Evolutionary conservation across 441 rosid species (phyloP).

Genomic region (Adansonia gregorii): DNA sequence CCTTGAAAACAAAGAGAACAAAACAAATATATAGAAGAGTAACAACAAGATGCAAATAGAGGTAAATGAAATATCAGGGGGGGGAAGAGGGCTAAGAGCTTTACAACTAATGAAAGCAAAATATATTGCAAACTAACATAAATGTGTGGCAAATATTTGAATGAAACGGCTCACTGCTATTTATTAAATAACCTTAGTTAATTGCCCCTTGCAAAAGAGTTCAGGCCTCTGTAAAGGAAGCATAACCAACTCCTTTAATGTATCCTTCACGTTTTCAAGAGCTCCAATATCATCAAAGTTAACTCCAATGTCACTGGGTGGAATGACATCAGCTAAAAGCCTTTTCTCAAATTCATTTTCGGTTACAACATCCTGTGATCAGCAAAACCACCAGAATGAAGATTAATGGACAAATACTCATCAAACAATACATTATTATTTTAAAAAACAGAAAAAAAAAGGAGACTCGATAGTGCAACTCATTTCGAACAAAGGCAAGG

Average conservation of each 20-base stretch:
- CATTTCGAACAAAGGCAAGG: background rate
- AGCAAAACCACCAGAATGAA: slow-evolving; percentile 28
- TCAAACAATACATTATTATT: background rate
- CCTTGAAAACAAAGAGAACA: slow-evolving; percentile 9
- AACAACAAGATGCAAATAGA: background rate
- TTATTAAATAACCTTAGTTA: slow-evolving; percentile 64
- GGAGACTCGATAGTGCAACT: background rate
- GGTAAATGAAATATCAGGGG: background rate
- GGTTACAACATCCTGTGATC: slow-evolving; percentile 78
- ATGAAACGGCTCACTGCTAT: slow-evolving; percentile 18
- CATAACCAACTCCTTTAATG: slow-evolving; percentile 92
- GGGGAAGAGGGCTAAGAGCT: background rate
- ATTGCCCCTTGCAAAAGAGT: slow-evolving; percentile 88
- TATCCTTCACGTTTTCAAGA: slow-evolving; percentile 91
- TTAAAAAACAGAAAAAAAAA: slow-evolving; percentile 1
- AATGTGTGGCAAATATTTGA: slow-evolving; percentile 5
- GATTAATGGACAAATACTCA: slow-evolving; percentile 6
- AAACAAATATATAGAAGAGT: slow-evolving; percentile 15
- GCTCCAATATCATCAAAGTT: slow-evolving; percentile 93
- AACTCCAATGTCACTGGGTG: slow-evolving; percentile 89
- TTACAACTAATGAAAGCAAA: background rate
- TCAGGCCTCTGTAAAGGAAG: slow-evolving; percentile 91
- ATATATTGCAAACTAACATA: background rate
- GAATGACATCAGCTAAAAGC: slow-evolving; percentile 88
- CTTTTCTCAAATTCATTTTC: slow-evolving; percentile 96